Evolutionary conservation across 2,329 filamentous ascomycete genomes (phyloP), one percentile per base, ranked within the genome.

Genomic region (Didymosphaeria variabile): DNA sequence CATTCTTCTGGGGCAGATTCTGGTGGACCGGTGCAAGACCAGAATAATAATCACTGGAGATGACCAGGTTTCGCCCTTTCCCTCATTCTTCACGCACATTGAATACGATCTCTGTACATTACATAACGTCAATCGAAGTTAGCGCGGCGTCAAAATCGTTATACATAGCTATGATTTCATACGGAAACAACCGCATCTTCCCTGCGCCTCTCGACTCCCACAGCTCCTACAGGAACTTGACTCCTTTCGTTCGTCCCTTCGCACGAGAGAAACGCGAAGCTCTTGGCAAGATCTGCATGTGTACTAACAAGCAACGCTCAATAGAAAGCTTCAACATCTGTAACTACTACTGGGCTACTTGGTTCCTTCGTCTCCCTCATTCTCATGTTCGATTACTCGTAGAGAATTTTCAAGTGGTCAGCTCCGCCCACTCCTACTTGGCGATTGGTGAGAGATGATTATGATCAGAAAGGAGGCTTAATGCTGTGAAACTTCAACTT

Each of bases 11-110:
- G 57, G 23, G 5, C 50, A 51, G 34, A 57, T 13, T 15, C 34
- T 15, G 47, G 51, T 21, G 50, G 51, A 19, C 51, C 29, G 12
- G 57, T 26, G 12, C 57, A 59, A 34, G 36, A 54, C n/a, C 31
- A 40, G 13, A 52, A 47, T 21, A 36, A 44, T 5, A 36, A 47
- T 12, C 53, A 38, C 2, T 55, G 53, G 53, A 15, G 53, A 55
- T 55, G 31, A 36, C 10, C n/a, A 17, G 8, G 17, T n/a, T 32
- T 2, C 8, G 9, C 19, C 23, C 9, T 31, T 52, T 46, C 7
- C 8, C 17, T 40, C 40, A 32, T 34, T 36, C n/a, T 15, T 17
- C 17, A 12, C 17, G 17, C 3, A 45, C 3, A 38, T 26, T 17
- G 19, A 19, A 4, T 17, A 55, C 21, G n/a, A 45, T 23, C 10